Conservation (phyloP, 371 early-diverging fungal genomes). For the Capniomyces stellatus region DNA sequence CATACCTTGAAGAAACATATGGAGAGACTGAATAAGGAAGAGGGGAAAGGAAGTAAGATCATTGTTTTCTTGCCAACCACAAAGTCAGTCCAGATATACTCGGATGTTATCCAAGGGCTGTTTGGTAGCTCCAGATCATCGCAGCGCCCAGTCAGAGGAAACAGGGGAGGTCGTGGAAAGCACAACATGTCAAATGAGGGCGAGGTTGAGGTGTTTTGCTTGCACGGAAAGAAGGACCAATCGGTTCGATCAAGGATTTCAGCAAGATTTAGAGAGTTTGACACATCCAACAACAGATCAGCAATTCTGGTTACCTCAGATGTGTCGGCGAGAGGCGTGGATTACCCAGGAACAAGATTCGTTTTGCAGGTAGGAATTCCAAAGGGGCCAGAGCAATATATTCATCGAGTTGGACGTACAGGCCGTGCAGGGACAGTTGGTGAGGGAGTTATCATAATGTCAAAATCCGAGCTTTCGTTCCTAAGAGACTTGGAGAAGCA, state of each 20-base stretch:
- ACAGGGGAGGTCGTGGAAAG: not conserved
- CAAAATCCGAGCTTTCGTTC: constrained; percentile 65
- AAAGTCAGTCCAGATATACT: constrained; percentile 53
- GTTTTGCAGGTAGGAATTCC: constrained; percentile 94
- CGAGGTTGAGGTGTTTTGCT: constrained; percentile 48
- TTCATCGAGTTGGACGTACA: constrained; percentile 97
- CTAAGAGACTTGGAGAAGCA: constrained; percentile 30
- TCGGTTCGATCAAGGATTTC: constrained; percentile 48
- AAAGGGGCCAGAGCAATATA: constrained; percentile 73
- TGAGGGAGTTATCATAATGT: constrained; percentile 64
- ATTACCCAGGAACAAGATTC: constrained; percentile 89
- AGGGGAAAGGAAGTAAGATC: constrained; percentile 38
- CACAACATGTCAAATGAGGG: constrained; percentile 58
- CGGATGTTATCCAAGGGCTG: constrained; percentile 35
- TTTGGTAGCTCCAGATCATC: constrained; percentile 5
- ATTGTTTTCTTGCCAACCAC: constrained; percentile 84
- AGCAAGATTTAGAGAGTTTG: constrained; percentile 48
- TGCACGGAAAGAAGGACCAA: constrained; percentile 74
- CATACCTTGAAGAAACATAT: constrained; percentile 39
- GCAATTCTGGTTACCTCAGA: constrained; percentile 90
- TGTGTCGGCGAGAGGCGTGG: constrained; percentile 98
- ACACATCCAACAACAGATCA: constrained; percentile 11
- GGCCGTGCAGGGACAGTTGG: constrained; percentile 95
- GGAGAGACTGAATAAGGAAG: constrained; percentile 25
- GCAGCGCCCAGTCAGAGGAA: constrained; percentile 5